A percentile compares a stretch with the other conserved stretches of the same genome.
Conservation (phyloP, 805 yeast species). For the Kluyveromyces dobzhanskii region DNA sequence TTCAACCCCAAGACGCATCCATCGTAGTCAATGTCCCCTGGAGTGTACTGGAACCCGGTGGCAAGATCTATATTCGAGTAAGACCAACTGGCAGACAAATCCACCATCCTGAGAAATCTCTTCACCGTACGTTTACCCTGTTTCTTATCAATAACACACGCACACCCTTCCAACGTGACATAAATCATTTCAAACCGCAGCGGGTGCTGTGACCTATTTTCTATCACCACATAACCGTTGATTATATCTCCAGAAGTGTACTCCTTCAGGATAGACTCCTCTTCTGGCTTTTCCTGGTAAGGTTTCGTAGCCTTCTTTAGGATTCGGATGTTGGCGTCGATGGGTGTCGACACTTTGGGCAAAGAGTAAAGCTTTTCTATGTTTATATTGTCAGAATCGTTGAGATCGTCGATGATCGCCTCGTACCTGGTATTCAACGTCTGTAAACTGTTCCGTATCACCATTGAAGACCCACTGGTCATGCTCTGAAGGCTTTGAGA, state of each 20-base stretch:
- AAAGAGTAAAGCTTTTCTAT: conserved; percentile 45
- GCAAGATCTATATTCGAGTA: conserved; percentile 44
- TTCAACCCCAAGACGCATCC: conserved; percentile 43
- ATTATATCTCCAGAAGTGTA: conserved; percentile 62
- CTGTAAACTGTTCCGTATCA: conserved; percentile 4
- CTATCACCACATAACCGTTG: conserved; percentile 47
- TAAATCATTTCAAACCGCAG: conserved; percentile 56
- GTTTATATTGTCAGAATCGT: conserved; percentile 36
- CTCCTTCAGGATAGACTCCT: conserved; percentile 41
- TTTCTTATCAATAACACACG: conserved; percentile 26
- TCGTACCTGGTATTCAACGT: conserved; percentile 7
- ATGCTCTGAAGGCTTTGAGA: conserved; percentile 1
- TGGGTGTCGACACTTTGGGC: conserved; percentile 37
- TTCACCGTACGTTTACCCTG: conserved; percentile 33
- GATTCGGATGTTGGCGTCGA: conserved; percentile 41
- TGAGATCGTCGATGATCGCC: conserved; percentile 26
- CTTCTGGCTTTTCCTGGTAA: conserved; percentile 34
- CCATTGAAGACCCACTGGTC: neutral
- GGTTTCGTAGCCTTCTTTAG: conserved; percentile 45
- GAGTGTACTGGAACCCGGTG: conserved; percentile 41
- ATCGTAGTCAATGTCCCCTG: conserved; percentile 40
- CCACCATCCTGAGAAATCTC: conserved; percentile 52
- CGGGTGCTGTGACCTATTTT: conserved; percentile 38
- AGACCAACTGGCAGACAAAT: conserved; percentile 47
- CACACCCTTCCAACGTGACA: conserved; percentile 40